A percentile compares a stretch with the other conserved stretches of the same genome.
These are phyloP conservation scores for Sporothrix euskadiensis DNA, from an alignment of 2,329 filamentous ascomycete species.

Conservation along the genomic window DNA sequence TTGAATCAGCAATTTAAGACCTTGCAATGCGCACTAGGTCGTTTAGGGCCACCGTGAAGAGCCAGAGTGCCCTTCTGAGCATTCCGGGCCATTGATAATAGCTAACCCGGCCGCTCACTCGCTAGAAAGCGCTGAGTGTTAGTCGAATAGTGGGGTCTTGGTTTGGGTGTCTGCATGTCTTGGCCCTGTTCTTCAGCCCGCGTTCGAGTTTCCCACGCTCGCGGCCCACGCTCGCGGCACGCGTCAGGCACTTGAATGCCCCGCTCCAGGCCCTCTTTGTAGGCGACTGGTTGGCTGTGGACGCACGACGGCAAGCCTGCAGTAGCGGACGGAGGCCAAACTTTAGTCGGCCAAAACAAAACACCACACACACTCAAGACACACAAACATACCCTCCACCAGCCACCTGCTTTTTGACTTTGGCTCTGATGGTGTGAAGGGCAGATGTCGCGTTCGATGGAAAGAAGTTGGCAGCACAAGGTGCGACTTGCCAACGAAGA, in stretches of 20 bases:
- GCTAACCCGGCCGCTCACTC: not conserved
- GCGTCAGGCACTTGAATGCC: slow-evolving; percentile 11
- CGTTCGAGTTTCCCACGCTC: not conserved
- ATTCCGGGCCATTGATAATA: not conserved
- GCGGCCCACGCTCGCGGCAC: not conserved
- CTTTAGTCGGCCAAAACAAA: not conserved
- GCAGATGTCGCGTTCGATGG: not conserved
- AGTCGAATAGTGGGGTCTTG: not conserved
- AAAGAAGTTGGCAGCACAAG: not conserved
- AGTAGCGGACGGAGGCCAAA: slow-evolving; percentile 5
- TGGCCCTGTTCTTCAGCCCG: slow-evolving; percentile 4
- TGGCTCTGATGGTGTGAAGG: not conserved
- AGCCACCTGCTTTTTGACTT: slow-evolving; percentile 18
- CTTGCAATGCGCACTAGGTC: slow-evolving; percentile 24
- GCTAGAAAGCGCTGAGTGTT: slow-evolving; percentile 13
- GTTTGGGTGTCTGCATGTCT: slow-evolving; percentile 12
- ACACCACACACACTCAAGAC: not conserved
- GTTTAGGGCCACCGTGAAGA: not conserved
- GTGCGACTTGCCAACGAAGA: not conserved
- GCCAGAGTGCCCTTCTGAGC: not conserved
- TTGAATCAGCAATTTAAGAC: slow-evolving; percentile 16
- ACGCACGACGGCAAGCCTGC: slow-evolving; percentile 4
- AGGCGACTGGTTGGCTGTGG: slow-evolving; percentile 13
- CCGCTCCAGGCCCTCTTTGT: not conserved
- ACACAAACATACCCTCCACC: slow-evolving; percentile 21